phyloP scores from a whole-genome alignment of 129 eudicot species.

The Flaveria ramosissima region DNA sequence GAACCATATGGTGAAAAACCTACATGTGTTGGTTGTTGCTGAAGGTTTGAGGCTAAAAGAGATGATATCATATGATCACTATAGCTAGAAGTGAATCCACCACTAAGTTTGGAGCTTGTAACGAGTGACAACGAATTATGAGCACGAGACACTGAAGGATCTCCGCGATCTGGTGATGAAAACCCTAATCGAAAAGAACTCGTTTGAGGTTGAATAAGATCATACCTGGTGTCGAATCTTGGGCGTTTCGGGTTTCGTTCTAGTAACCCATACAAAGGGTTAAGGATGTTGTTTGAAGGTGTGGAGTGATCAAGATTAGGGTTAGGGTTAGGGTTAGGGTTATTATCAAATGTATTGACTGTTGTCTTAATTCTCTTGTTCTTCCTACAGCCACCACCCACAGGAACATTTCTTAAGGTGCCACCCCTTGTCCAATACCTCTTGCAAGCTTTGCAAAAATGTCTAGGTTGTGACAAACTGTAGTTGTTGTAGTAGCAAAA shows the following conservation, averaged over 20 bases:
- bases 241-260: conserved; percentile 42
- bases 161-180: conserved; percentile 47
- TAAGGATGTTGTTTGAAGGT: conserved; percentile 17
- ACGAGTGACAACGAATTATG: conserved; percentile 24
- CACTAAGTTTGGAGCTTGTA: conserved; percentile 36
- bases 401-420: conserved; percentile 41
- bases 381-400: no score
- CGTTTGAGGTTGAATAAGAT: conserved; percentile 50
- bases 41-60: conserved; percentile 42
- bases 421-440: conserved; percentile 92
- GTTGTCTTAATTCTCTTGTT: conserved; percentile 59
- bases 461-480: conserved; percentile 80
- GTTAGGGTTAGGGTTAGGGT: conserved; percentile 25
- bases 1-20: conserved; percentile 37
- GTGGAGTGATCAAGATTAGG: conserved; percentile 26
- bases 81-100: conserved; percentile 36
- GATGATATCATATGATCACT: conserved; percentile 45
- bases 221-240: conserved; percentile 36
- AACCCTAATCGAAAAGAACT: conserved; percentile 63
- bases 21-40: conserved; percentile 43
- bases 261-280: conserved; percentile 53
- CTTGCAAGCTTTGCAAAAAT: conserved; percentile 81
- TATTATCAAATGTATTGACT: conserved; percentile 11
- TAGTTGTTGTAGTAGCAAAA: conserved; percentile 59
- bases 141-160: conserved; percentile 2